A percentile compares a stretch with the other conserved stretches of the same genome.
phyloP scores from a whole-genome alignment of 345 rosid species.

The Hevea brasiliensis region DNA sequence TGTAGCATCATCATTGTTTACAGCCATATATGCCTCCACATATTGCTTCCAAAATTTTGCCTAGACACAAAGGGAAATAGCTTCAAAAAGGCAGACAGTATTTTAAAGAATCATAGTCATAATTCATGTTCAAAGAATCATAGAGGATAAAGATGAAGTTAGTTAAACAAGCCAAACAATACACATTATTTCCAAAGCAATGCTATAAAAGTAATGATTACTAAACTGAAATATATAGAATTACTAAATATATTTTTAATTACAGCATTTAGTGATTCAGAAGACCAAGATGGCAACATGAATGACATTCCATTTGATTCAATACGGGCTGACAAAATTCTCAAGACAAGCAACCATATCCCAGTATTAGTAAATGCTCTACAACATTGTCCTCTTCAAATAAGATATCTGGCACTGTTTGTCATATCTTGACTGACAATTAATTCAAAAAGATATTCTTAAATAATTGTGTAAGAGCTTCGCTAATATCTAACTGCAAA shows the following conservation, averaged over 20 bases:
- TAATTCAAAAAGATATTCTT: too few species aligned
- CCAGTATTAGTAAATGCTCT: not conserved
- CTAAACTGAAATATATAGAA: not conserved
- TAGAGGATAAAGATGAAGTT: not conserved
- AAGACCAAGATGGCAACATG: not conserved
- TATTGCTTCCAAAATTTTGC: conserved; percentile 97
- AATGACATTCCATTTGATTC: not conserved
- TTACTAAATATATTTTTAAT: too few species aligned
- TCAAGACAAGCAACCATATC: not conserved
- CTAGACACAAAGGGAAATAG: conserved; percentile 38
- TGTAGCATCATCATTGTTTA: conserved; percentile 83
- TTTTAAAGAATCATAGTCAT: not conserved
- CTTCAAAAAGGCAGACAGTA: not conserved
- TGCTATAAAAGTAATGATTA: not conserved
- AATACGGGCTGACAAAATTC: not conserved
- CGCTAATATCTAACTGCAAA: too few species aligned
- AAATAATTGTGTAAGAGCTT: too few species aligned
- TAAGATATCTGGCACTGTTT: not conserved
- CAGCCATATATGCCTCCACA: conserved; percentile 85
- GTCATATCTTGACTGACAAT: too few species aligned
- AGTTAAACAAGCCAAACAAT: not conserved
- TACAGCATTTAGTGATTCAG: too few species aligned
- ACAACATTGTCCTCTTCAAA: not conserved
- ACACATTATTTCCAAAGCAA: not conserved
- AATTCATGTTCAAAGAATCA: not conserved